Evolutionary conservation across 345 rosid species (phyloP).

Genomic region (Lumnitzera racemosa): DNA sequence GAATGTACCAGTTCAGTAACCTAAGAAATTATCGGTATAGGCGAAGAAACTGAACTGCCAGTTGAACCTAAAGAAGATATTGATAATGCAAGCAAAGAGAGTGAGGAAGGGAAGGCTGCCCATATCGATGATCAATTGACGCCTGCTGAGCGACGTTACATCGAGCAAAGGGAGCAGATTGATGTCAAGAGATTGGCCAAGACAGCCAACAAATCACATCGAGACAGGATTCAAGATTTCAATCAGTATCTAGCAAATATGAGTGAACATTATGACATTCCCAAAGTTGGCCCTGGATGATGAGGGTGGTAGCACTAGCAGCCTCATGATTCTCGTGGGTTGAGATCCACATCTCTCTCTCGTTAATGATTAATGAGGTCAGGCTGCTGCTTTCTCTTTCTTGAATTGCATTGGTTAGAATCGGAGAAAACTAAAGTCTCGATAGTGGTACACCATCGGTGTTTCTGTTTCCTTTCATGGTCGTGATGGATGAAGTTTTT

Average conservation of each 20-base stretch:
- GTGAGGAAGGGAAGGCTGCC: slow-evolving; percentile 36
- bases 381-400: too few relatives aligned
- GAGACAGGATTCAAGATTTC: slow-evolving; percentile 78
- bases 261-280: slow-evolving; percentile 90
- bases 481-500: too few relatives aligned
- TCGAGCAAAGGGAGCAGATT: slow-evolving; percentile 61
- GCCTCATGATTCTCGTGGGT: neutral
- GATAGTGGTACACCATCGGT: too few relatives aligned
- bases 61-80: slow-evolving; percentile 21
- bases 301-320: slow-evolving; percentile 10
- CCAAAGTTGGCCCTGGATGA: slow-evolving; percentile 93
- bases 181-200: slow-evolving; percentile 60
- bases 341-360: neutral
- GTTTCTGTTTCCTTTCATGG: too few relatives aligned
- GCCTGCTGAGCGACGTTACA: slow-evolving; percentile 61
- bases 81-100: slow-evolving; percentile 20
- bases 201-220: slow-evolving; percentile 73
- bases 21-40: neutral
- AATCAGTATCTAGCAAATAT: slow-evolving; percentile 84
- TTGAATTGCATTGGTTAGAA: too few relatives aligned
- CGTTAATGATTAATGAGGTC: neutral
- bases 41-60: neutral
- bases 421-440: too few relatives aligned
- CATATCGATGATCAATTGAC: slow-evolving; percentile 44
- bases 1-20: too few relatives aligned